Base-by-base conservation (phyloP, 805 yeast genomes). In the Monosporozyma servazzii region DNA sequence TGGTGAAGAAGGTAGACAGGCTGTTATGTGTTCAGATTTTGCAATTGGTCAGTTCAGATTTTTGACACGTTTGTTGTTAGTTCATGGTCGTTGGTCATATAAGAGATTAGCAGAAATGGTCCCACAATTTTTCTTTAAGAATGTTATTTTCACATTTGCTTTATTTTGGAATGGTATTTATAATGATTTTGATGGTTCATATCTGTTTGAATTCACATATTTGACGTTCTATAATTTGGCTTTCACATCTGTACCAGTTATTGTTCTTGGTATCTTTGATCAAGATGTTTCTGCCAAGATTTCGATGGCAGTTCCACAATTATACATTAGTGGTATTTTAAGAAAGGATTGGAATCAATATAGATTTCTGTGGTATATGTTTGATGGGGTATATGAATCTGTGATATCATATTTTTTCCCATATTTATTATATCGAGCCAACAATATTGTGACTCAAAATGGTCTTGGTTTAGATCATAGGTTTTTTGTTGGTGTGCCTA, bases 1-100 rank as follows among this genome's bases (percentile, higher is more conserved):
- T 2, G 95, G 95, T 70, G 95, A 86, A 71, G 95, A 86, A 72
- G 95, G 95, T 64, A 72, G 93, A 50, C 95, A 86, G 67, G 95
- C 95, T 9, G 93, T 79, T 2, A 86, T 86, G 95, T 83, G 89
- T 23, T 82, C 93, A 0, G 95, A 86, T 71, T 86, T 84, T 69
- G 95, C 91, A n/a, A 71, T 86, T 61, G 93, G 91, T 17, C 95
- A 86, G 65, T 86, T 86, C 67, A 76, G 95, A 61, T 86, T 75
- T 60, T 68, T 86, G 53, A 74, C 84, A 0, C 75, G 86, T 57
- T 70, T 86, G 54, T 69, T 86, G 18, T 66, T 86, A 48, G 86
- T 83, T 23, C 95, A 86, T 66, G 95, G 95, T 23, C 75, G 93
- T 67, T 86, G 95, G 95, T 83, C 88, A 3, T 86, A 86, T 65